Evolutionary conservation across 768 basidiomycete species (phyloP).

Genomic region (Mycena capillaripes): DNA sequence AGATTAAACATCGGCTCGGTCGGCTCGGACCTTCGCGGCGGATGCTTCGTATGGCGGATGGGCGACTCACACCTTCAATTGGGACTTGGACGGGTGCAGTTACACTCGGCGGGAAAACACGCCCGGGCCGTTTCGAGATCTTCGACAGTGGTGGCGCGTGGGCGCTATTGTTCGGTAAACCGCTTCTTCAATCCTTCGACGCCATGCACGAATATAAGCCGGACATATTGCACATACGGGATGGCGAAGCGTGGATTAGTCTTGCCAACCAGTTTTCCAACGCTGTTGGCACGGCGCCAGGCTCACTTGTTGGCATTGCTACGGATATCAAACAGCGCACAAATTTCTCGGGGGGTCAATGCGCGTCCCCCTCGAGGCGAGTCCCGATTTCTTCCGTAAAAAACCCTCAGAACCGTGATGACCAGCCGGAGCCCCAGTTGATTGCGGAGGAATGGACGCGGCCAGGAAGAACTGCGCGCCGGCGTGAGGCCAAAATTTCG

Average conservation of each 20-base stretch:
- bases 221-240: background rate
- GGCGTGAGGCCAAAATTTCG: background rate
- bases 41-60: background rate
- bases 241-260: background rate
- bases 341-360: constrained; percentile 28
- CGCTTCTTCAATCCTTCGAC: background rate
- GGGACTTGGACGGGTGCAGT: background rate
- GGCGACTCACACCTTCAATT: background rate
- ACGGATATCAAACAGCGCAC: constrained; percentile 34
- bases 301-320: constrained; percentile 8
- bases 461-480: background rate
- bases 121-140: background rate
- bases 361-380: constrained; percentile 19
- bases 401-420: background rate
- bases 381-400: background rate
- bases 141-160: background rate
- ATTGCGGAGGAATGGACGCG: background rate
- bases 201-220: background rate
- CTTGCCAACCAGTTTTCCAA: background rate
- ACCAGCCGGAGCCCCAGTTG: background rate
- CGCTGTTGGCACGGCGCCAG: no score
- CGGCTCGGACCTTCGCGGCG: background rate
- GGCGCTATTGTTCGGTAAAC: background rate
- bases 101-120: background rate
- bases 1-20: background rate